Evolutionary conservation across 176 grass and related monocot genomes (phyloP), one percentile per base, ranked within the genome.

Genomic region (Oryza meyeriana): DNA sequence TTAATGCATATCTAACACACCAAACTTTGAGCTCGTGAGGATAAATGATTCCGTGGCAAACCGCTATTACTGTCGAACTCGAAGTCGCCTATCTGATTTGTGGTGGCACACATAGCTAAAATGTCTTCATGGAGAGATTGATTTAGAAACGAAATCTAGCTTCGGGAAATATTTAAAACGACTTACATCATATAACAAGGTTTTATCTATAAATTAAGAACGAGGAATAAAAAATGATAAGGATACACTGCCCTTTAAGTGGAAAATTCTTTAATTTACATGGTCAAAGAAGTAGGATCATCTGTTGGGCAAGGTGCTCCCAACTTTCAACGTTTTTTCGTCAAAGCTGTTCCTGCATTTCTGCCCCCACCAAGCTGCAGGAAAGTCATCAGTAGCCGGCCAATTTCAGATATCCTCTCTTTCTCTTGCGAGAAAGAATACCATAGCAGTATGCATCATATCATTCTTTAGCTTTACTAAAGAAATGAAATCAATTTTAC

Each of bases 261-360:
- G 55, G 14, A 29, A 64, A 64, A 52, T 13, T 26, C 66, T 59
- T 79, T 61, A 72, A 47, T 74, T 30, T 26, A 82, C 36, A 22
- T 45, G 52, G 87, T 79, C 81, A 82, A 78, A 75, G 14, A 14
- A 36, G 57, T 64, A 32, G 39, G 38, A 55, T 50, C 48, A 75
- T 32, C 47, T 74, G 41, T 65, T 74, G 71, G 40, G 14, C 22
- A 25, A 32, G 17, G 42, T 20, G 32, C n/a, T 42, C 33, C 22
- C 1, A 77, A 29, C 33, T 70, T 70, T 28, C 42, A 26, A 31
- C 26, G 47, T 70, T 87, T 55, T 55, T 59, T 62, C 68, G 85
- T 69, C 85, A 63, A 81, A 65, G n/a, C 18, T 17, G 36, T 36
- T 10, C 34, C 65, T 42, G 79, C 75, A 91, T 75, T 44, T 28